Percentiles rank a stretch among this genome's conserved stretches.
phyloP scores from a whole-genome alignment of 768 basidiomycete genomes.

The Auricularia sp. region DNA sequence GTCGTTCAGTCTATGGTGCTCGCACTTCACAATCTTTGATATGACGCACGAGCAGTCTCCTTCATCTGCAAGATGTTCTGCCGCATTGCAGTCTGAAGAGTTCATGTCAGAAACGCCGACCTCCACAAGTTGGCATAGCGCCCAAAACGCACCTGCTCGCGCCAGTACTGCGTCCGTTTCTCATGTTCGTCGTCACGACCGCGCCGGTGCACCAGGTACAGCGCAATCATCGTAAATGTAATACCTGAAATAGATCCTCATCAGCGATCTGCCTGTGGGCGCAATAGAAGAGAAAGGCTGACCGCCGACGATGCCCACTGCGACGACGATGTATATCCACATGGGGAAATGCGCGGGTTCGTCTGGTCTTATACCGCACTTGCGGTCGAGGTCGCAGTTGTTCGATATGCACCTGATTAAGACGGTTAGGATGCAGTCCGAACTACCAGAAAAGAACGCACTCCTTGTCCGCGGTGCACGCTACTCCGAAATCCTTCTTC shows the following conservation, averaged over 20 bases:
- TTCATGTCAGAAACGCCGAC: conserved; percentile 1
- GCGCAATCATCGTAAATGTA: conserved; percentile 52
- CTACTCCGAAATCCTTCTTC: conserved; percentile 43
- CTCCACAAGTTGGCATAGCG: background rate
- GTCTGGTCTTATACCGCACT: conserved; percentile 54
- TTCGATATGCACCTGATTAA: conserved; percentile 54
- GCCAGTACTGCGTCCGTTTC: conserved; percentile 82
- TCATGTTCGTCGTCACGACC: conserved; percentile 68
- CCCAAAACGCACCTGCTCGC: conserved; percentile 52
- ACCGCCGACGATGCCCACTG: conserved; percentile 64
- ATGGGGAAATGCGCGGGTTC: conserved; percentile 49
- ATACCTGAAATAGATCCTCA: conserved; percentile 42
- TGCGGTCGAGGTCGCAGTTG: conserved; percentile 54
- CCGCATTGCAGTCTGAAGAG: conserved; percentile 57
- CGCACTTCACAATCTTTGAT: conserved; percentile 30
- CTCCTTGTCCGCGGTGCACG: conserved; percentile 50
- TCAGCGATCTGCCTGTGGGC: too few species aligned
- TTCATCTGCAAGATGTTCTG: conserved; percentile 74
- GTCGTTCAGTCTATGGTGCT: conserved; percentile 25
- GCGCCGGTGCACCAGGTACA: conserved; percentile 63
- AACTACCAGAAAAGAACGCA: conserved; percentile 15
- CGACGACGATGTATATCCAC: conserved; percentile 68
- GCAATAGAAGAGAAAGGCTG: conserved; percentile 14
- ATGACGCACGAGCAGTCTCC: conserved; percentile 58
- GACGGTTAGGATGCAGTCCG: background rate